Evolutionary conservation across 2,329 filamentous ascomycete genomes (phyloP), one percentile per base, ranked within the genome.

Genomic region (Helicocarpus griseus): DNA sequence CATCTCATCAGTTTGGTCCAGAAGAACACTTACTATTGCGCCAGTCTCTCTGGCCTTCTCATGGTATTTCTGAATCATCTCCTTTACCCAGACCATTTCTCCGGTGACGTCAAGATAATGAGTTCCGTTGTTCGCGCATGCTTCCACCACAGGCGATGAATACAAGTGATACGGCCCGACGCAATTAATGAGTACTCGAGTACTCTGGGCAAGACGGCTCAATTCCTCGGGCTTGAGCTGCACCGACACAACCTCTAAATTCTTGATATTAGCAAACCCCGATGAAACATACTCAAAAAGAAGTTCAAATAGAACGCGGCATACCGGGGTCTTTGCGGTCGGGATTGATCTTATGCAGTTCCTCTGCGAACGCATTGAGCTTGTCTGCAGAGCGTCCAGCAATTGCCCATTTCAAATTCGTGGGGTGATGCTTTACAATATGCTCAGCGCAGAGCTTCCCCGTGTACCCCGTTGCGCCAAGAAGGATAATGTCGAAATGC

Each of bases 401-500:
- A 51, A 96, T 75, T 13, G 88, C 90, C 90, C 90, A 96, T 73
- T 82, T 89, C 55, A 95, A 68, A 64, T 88, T 80, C 17, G 85
- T 87, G 0, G 89, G 86, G 1, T 89, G 74, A 57, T 80, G 72
- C 13, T 76, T 77, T 49, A 82, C 77, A 61, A 95, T 85, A 67
- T 93, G 82, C 65, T 94, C 83, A 26, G 84, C 83, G 2, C 82
- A 82, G 58, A 86, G 76, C 57, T 81, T 83, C 36, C 90, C 90
- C 0, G 90, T 96, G 69, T 94, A 95, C 26, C 90, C 90, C 65
- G 78, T 85, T 8, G 84, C 82, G 24, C 84, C 84, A 19, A 85
- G 74, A 31, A 87, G 71, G 40, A 87, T 71, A 46, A 86, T 67
- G 59, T 87, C 83, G 62, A 85, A 86, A 60, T 79, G 68, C 48